Evolutionary conservation across 768 basidiomycete species (phyloP).

Genomic region (Phallus indusiatus): DNA sequence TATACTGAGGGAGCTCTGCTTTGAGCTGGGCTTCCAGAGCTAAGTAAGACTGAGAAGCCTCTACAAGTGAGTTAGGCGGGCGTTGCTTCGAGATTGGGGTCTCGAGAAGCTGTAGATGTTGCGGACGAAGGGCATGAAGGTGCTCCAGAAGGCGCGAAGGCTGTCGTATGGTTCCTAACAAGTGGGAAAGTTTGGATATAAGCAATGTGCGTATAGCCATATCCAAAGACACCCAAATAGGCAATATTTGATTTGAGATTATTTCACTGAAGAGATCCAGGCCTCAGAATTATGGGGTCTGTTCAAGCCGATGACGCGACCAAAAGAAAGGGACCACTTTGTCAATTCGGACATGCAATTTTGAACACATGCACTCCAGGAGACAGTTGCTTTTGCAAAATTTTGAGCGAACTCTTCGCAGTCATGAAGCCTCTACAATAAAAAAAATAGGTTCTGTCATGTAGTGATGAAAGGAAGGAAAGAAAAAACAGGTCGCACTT

Average conservation of each 20-base stretch:
- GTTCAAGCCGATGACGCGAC: conserved; percentile 39
- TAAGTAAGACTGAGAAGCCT: conserved; percentile 68
- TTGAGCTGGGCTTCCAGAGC: conserved; percentile 66
- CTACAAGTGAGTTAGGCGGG: conserved; percentile 56
- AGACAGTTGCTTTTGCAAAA: conserved; percentile 51
- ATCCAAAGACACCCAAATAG: conserved; percentile 45
- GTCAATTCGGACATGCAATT: conserved; percentile 40
- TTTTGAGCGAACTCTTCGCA: conserved; percentile 50
- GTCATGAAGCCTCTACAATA: conserved; percentile 18
- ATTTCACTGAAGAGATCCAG: conserved; percentile 40
- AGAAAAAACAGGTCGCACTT: neutral
- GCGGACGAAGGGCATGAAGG: conserved; percentile 65
- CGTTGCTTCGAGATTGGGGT: conserved; percentile 58
- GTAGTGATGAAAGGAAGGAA: neutral
- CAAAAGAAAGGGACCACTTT: conserved; percentile 55
- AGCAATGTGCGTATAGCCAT: conserved; percentile 42
- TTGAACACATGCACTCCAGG: conserved; percentile 50
- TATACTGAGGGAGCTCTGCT: conserved; percentile 58
- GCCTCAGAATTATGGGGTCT: conserved; percentile 24
- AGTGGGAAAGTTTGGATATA: conserved; percentile 45
- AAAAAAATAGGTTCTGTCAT: neutral
- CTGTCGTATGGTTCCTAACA: conserved; percentile 50
- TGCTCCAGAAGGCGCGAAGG: conserved; percentile 60
- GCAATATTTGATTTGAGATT: conserved; percentile 44
- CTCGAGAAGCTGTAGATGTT: conserved; percentile 61